phyloP scores from a whole-genome alignment of 78 protist species.

The Ministeria vibrans region DNA sequence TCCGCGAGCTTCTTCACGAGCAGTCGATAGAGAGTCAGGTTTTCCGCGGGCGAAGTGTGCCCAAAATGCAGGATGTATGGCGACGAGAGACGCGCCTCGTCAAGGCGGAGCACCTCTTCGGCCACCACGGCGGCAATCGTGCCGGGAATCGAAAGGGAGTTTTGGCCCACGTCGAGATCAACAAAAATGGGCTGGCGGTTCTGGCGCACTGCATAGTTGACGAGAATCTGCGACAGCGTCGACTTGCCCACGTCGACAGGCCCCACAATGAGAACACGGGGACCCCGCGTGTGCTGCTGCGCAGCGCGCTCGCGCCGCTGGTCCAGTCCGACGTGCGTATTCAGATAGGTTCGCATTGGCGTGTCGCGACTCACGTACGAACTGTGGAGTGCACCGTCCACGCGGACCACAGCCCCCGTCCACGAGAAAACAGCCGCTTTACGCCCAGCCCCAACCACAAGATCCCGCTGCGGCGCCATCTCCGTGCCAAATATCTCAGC shows the following conservation, averaged over 20 bases:
- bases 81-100: neutral
- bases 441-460: neutral
- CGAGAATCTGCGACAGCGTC: slow-evolving; percentile 39
- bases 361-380: slow-evolving; percentile 40
- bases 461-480: neutral
- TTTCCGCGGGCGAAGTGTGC: slow-evolving; percentile 36
- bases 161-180: slow-evolving; percentile 73
- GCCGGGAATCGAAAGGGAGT: slow-evolving; percentile 58
- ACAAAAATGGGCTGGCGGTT: slow-evolving; percentile 33
- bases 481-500: neutral
- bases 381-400: neutral
- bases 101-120: neutral
- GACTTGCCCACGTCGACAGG: slow-evolving; percentile 71
- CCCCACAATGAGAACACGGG: slow-evolving; percentile 52
- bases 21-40: slow-evolving; percentile 35
- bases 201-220: slow-evolving; percentile 47
- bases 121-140: slow-evolving; percentile 21
- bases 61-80: slow-evolving; percentile 46
- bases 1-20: slow-evolving; percentile 24
- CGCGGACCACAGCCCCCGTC: neutral
- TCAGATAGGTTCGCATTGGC: slow-evolving; percentile 50
- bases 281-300: neutral
- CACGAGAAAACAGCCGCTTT: neutral
- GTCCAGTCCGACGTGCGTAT: slow-evolving; percentile 36
- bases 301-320: slow-evolving; percentile 10